Evolutionary conservation across 2,329 filamentous ascomycete species (phyloP).

Genomic region (Cladobotryum mycophilum): DNA sequence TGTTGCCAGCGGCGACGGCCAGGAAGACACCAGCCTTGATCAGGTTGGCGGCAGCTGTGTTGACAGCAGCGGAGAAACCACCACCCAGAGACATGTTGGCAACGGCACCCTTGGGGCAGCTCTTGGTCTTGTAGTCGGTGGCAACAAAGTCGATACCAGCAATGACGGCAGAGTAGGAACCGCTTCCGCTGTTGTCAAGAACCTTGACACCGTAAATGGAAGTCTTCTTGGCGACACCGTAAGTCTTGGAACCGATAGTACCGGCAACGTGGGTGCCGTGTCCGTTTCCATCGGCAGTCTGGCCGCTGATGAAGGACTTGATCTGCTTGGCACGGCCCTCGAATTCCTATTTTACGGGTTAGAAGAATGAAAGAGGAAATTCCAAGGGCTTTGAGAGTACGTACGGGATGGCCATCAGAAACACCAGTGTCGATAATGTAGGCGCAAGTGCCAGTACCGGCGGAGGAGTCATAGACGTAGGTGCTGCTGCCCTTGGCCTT

Average conservation of each 20-base stretch:
- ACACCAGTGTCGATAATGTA: constrained; percentile 45
- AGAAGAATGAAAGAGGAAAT: neutral
- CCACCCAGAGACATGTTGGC: constrained; percentile 55
- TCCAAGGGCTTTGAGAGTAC: constrained; percentile 10
- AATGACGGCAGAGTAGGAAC: constrained; percentile 35
- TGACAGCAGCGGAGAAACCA: constrained; percentile 37
- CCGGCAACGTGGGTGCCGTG: constrained; percentile 37
- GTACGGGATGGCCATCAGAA: constrained; percentile 29
- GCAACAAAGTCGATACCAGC: constrained; percentile 40
- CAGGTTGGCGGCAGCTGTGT: constrained; percentile 43
- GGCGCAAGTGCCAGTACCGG: constrained; percentile 35
- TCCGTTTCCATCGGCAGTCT: constrained; percentile 28
- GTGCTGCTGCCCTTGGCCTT: constrained; percentile 20
- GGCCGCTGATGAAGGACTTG: constrained; percentile 21
- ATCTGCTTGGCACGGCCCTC: constrained; percentile 28
- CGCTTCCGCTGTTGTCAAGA: constrained; percentile 29
- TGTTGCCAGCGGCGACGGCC: constrained; percentile 52
- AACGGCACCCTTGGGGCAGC: constrained; percentile 40
- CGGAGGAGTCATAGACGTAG: constrained; percentile 35
- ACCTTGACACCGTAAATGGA: constrained; percentile 42
- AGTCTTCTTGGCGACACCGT: constrained; percentile 38
- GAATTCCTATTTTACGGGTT: constrained; percentile 21
- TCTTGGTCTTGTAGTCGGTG: constrained; percentile 28
- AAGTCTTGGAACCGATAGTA: constrained; percentile 27
- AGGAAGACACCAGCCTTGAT: constrained; percentile 44